Base-by-base conservation (phyloP, 306 rosid genomes). In the Cicer pinnatifidum region DNA sequence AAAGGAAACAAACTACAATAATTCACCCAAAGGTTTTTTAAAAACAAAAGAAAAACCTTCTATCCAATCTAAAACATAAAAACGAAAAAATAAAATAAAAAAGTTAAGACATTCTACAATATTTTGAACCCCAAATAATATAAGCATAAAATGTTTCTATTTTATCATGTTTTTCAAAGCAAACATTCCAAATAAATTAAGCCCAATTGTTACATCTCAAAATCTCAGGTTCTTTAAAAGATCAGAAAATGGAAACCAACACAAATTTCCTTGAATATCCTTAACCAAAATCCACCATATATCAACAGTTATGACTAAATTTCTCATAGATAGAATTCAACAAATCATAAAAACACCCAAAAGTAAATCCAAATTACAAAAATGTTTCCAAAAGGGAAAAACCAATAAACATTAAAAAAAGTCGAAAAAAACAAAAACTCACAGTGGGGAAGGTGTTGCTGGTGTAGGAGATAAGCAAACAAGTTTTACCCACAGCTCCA, bases 401-500 rank as follows among this genome's bases (percentile, higher is more conserved):
- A 38, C 19, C n/a, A 2, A 60, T 35, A 11, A 60, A 2, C 19
- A 60, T 40, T 46, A 5, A 3, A 23, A 28, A 59, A n/a, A 28
- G 35, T 28, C 1, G 45, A 40, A 8, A 7, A 44, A 44, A 8
- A 13, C 11, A 38, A 45, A 41, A 70, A 72, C 93, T 84, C 43
- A 95, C 97, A 50, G 99, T 95, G 68, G 99, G 99, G 79, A 95
- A 95, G 81, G 99, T 91, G 82, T 95, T 95, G 90, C 99, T 95
- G 78, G 99, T 95, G 68, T 95, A 95, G 75, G 97, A 95, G 78
- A 95, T 95, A 16, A 95, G 87, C 88, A 95, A 90, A 84, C 97
- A 95, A 13, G 99, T 95, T 85, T 95, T 95, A 57, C 99, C 99
- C 77, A 95, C 99, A 80, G 97, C 99, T 69, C 99, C 99, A 72